Conservation (phyloP, 1,284 basidiomycete genomes). For the Puccinia horiana region DNA sequence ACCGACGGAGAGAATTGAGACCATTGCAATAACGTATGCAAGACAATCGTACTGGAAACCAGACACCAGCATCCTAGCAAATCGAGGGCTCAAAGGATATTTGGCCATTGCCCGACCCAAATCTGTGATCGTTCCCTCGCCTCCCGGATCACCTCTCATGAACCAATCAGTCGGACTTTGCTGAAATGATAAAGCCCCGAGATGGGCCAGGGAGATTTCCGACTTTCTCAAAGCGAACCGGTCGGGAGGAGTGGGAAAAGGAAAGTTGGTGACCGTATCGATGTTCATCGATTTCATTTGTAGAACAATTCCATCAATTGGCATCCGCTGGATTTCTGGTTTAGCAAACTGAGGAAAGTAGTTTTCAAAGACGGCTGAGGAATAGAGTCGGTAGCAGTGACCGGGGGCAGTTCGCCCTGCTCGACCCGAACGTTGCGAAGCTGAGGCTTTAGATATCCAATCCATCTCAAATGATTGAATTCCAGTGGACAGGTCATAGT, state of each 20-base stretch:
- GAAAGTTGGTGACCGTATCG: slow-evolving; percentile 92
- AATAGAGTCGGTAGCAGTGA: slow-evolving; percentile 76
- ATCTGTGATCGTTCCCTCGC: slow-evolving; percentile 71
- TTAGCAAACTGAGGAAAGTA: slow-evolving; percentile 82
- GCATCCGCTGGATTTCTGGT: slow-evolving; percentile 92
- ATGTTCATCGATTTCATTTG: slow-evolving; percentile 99
- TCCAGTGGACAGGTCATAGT: slow-evolving; percentile 67
- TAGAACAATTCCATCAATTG: slow-evolving; percentile 92
- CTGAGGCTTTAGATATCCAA: slow-evolving; percentile 76
- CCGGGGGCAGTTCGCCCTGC: slow-evolving; percentile 76
- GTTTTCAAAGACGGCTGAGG: slow-evolving; percentile 79
- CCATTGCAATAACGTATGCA: slow-evolving; percentile 86
- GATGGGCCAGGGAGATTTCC: slow-evolving; percentile 74
- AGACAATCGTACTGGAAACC: slow-evolving; percentile 89
- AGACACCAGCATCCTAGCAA: slow-evolving; percentile 89
- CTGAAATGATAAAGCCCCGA: slow-evolving; percentile 68
- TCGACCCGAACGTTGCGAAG: slow-evolving; percentile 71
- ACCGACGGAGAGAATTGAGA: slow-evolving; percentile 88
- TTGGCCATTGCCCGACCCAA: slow-evolving; percentile 86
- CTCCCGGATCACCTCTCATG: slow-evolving; percentile 62
- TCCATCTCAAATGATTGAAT: slow-evolving; percentile 72
- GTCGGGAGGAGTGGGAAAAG: slow-evolving; percentile 95
- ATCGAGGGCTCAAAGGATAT: slow-evolving; percentile 89
- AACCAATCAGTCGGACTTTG: slow-evolving; percentile 51
- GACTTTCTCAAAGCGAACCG: slow-evolving; percentile 75